Evolutionary conservation across 1,284 basidiomycete species (phyloP), one percentile per base, ranked within the genome.

Genomic region (Trametes pubescens): DNA sequence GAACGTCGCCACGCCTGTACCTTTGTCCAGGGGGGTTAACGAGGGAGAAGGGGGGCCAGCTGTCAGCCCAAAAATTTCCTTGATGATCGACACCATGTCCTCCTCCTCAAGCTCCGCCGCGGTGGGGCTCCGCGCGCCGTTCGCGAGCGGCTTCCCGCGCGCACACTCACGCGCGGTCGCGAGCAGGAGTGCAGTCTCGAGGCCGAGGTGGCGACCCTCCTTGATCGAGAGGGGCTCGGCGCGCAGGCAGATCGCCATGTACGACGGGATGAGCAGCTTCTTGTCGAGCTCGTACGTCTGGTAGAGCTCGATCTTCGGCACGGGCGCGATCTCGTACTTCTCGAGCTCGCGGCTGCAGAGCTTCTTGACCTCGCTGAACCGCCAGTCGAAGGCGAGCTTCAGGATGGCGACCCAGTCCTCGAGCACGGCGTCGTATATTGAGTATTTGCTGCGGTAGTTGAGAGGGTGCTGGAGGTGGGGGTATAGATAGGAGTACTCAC

Each of bases 341-440:
- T 91, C 86, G 0, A 91, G 82, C 64, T 91, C 85, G 11, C 86
- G 83, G 4, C 88, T 76, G 0, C 84, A 84, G 2, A 92, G 83
- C 6, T 75, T 74, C 62, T 87, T 84, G 11, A 92, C 83, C 57
- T 88, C 85, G 1, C 71, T 64, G 74, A 92, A 92, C 0, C 73
- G 61, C 90, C 90, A 92, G 26, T 78, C 75, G 38, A 83, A 80
- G 0, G 90, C 81, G 0, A 91, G 85, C 16, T 76, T 78, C 1
- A 92, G 78, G 56, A 92, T 86, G 0, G 77, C 76, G 0, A 81
- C 77, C 90, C 90, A 92, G 34, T 85, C 82, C 0, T 82, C 79
- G 4, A 83, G 77, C 0, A 73, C 75, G 0, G 85, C 81, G 21
- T 84, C 77, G 74, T 89, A 88, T 13, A 88, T 75, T 13, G 86